Evolutionary conservation across 768 basidiomycete genomes (phyloP).

Genomic region (Mycena galopus): DNA sequence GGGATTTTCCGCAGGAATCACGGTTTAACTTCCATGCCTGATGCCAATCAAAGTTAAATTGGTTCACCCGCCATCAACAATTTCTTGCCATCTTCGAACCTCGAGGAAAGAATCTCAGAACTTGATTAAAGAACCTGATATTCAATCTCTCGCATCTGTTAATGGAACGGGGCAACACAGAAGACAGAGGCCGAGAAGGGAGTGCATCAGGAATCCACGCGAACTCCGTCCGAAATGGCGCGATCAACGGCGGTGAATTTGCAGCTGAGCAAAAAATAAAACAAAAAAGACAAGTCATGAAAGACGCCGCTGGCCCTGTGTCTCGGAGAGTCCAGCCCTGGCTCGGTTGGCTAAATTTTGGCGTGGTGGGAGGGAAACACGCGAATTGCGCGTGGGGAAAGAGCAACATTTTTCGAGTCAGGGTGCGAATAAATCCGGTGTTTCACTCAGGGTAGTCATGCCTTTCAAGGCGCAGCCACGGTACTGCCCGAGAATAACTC

Average conservation of each 20-base stretch:
- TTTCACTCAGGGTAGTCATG: neutral
- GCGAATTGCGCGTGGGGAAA: neutral
- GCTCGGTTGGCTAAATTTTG: neutral
- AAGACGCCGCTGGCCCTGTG: neutral
- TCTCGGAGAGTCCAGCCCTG: no score
- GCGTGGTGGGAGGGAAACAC: neutral
- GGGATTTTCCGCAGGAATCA: no score
- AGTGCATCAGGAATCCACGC: neutral
- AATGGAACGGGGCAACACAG: neutral
- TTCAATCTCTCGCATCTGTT: neutral
- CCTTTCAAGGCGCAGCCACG: neutral
- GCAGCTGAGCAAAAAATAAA: neutral
- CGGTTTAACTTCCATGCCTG: no score
- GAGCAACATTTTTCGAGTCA: neutral
- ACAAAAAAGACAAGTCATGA: no score
- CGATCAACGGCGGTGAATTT: no score
- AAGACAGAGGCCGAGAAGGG: neutral
- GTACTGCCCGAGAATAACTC: neutral
- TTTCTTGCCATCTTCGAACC: neutral
- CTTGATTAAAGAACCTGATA: neutral
- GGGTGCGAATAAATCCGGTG: neutral
- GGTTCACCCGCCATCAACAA: neutral
- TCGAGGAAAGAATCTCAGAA: neutral
- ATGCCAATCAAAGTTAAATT: neutral
- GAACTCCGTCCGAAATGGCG: neutral